A percentile compares a stretch with the other conserved stretches of the same genome.
phyloP scores from a whole-genome alignment of 2,329 filamentous ascomycete genomes.

The Diaporthe amygdali region DNA sequence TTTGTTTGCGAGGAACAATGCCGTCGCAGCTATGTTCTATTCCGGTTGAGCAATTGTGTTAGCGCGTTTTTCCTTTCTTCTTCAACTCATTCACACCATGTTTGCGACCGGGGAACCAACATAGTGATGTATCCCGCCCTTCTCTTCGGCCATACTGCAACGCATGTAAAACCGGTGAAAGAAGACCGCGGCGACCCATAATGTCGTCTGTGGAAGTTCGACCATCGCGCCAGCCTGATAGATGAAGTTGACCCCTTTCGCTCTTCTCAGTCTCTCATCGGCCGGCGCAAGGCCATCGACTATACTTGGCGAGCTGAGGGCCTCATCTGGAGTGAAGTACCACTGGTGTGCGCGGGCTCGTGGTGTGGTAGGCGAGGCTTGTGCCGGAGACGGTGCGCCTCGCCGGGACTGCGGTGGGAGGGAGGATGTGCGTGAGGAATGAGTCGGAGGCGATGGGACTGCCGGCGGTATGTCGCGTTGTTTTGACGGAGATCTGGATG shows the following conservation, averaged over 20 bases:
- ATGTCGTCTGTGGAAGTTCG: slow-evolving; percentile 87
- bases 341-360: slow-evolving; percentile 68
- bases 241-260: slow-evolving; percentile 97
- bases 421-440: slow-evolving; percentile 60
- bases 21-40: slow-evolving; percentile 84
- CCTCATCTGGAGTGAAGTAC: slow-evolving; percentile 86
- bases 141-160: slow-evolving; percentile 77
- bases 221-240: slow-evolving; percentile 91
- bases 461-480: slow-evolving; percentile 64
- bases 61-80: background rate
- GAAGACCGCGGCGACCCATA: slow-evolving; percentile 91
- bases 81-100: background rate
- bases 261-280: slow-evolving; percentile 80
- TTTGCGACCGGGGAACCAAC: slow-evolving; percentile 54
- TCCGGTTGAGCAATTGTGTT: background rate
- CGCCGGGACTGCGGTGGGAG: slow-evolving; percentile 52
- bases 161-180: slow-evolving; percentile 98
- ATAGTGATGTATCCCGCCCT: slow-evolving; percentile 85
- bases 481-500: slow-evolving; percentile 55
- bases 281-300: slow-evolving; percentile 78
- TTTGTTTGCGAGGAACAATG: slow-evolving; percentile 94
- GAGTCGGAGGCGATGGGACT: slow-evolving; percentile 64
- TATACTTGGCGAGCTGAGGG: slow-evolving; percentile 82
- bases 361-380: slow-evolving; percentile 43
- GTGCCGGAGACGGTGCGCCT: slow-evolving; percentile 49